Base-by-base conservation (phyloP, 2,329 filamentous ascomycete genomes). In the Verticillium tricorpus region DNA sequence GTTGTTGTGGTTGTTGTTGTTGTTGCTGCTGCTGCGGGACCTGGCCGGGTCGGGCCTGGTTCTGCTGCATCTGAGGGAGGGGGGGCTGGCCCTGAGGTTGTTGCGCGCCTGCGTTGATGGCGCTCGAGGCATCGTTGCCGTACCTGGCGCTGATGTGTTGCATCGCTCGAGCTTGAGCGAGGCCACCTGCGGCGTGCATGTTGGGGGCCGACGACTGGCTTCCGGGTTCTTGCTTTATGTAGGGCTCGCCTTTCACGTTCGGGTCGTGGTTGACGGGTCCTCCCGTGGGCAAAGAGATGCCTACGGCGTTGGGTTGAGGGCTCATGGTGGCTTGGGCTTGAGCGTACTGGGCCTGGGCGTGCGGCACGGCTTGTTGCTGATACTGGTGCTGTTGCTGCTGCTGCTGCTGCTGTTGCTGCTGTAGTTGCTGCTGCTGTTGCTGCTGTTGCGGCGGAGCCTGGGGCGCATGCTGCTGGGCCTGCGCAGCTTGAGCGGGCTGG, bases 111-210 rank as follows among this genome's bases (percentile, higher is more conserved):
- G 54, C 60, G 62, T 82, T 86, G 69, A 91, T 89, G 7, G 87
- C 89, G 17, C 85, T 85, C 35, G 83, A 83, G n/a, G 88, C 88
- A 60, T 86, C 80, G 22, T 80, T 77, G 5, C 89, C 89, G 68
- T 86, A 91, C 65, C 85, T 81, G 56, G 78, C 78, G 61, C 85
- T 81, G 3, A 89, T 73, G 64, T 86, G 81, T 64, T 82, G 78
- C 25, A 81, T 80, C 1, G 86, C 86, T 61, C 86, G 80, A 59
- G 79, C 79, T 7, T 82, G 80, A 0, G 85, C 85, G 34, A 80
- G 73, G 62, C 64, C 67, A 22, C 65, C 68, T 32, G 62, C 67
- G 2, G 65, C 64, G 34, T 58, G 64, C 70, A 65, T 70, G 73
- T 65, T 73, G 62, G 62, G 67, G 45, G 45, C 15, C 14, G 31